Percentiles rank a stretch among this genome's conserved stretches.
phyloP scores from a whole-genome alignment of 768 basidiomycete species.

The Amanita brunnescens region DNA sequence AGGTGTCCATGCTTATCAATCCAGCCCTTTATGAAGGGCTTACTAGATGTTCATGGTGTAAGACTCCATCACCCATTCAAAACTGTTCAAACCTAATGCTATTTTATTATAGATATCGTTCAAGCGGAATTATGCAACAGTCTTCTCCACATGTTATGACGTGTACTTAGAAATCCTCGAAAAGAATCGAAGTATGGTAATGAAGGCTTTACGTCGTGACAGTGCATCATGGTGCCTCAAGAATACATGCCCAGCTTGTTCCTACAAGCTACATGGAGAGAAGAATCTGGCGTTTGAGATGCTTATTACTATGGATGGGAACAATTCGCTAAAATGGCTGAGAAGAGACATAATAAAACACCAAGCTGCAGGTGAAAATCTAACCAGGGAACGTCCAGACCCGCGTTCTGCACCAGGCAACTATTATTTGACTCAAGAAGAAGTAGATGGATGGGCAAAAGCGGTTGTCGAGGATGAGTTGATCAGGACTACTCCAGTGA shows the following conservation, averaged over 20 bases:
- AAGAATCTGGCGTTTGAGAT: conserved; percentile 12
- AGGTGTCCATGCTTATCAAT: conserved; percentile 19
- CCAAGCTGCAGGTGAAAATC: neutral
- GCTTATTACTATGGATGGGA: conserved; percentile 19
- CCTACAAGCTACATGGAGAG: conserved; percentile 18
- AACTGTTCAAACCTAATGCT: no score
- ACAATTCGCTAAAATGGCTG: conserved; percentile 18
- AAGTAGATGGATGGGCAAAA: conserved; percentile 16
- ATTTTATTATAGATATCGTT: neutral
- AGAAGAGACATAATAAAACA: neutral
- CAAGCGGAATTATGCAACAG: neutral
- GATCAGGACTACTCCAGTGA: neutral
- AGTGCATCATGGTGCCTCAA: conserved; percentile 16
- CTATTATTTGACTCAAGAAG: conserved; percentile 14
- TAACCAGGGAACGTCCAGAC: conserved; percentile 10
- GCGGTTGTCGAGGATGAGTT: neutral
- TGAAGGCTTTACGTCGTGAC: conserved; percentile 15
- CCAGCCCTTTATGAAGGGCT: conserved; percentile 19
- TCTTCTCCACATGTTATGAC: conserved; percentile 13
- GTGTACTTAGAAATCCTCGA: conserved; percentile 14
- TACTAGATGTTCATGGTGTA: conserved; percentile 21
- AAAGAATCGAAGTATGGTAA: conserved; percentile 10
- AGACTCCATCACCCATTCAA: no score
- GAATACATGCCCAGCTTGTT: conserved; percentile 21
- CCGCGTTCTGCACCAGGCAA: conserved; percentile 6